phyloP scores from a whole-genome alignment of 202 grass and related monocot species.

The Panicum hallii region DNA sequence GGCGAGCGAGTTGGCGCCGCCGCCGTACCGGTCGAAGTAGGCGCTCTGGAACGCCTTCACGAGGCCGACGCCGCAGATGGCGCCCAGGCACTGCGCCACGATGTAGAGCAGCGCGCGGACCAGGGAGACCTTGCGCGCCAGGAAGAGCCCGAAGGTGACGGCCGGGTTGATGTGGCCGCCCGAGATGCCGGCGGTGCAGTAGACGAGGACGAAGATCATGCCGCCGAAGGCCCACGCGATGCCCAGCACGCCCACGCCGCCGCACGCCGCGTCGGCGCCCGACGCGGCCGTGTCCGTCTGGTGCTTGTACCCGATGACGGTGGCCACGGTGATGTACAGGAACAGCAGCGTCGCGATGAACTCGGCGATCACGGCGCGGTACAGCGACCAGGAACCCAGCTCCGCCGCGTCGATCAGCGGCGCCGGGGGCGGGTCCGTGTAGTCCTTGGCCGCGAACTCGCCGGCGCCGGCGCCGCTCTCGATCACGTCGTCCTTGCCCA shows the following conservation, averaged over 20 bases:
- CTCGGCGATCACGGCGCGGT: conserved; percentile 90
- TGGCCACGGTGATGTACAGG: conserved; percentile 84
- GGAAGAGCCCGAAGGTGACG: conserved; percentile 74
- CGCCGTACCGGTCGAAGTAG: conserved; percentile 64
- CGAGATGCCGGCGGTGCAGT: conserved; percentile 95
- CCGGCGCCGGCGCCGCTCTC: conserved; percentile 54
- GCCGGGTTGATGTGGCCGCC: conserved; percentile 87
- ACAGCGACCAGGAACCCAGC: conserved; percentile 76
- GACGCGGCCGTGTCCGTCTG: conserved; percentile 25
- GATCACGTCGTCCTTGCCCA: conserved; percentile 61
- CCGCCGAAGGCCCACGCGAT: conserved; percentile 96
- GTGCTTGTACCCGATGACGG: conserved; percentile 91
- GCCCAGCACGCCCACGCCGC: conserved; percentile 75
- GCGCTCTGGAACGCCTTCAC: conserved; percentile 87
- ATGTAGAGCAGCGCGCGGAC: conserved; percentile 81
- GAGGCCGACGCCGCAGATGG: conserved; percentile 78
- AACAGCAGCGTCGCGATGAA: conserved; percentile 91
- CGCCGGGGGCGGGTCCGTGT: conserved; percentile 78
- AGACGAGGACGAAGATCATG: conserved; percentile 98
- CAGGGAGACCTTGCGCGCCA: conserved; percentile 78
- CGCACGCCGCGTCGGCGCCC: conserved; percentile 55
- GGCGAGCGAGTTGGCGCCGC: conserved; percentile 67
- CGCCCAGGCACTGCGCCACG: conserved; percentile 80
- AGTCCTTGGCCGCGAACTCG: conserved; percentile 72
- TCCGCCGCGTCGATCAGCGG: conserved; percentile 70